Evolutionary conservation across 345 rosid genomes (phyloP).

Genomic region (Sisymbrium altissimum): DNA sequence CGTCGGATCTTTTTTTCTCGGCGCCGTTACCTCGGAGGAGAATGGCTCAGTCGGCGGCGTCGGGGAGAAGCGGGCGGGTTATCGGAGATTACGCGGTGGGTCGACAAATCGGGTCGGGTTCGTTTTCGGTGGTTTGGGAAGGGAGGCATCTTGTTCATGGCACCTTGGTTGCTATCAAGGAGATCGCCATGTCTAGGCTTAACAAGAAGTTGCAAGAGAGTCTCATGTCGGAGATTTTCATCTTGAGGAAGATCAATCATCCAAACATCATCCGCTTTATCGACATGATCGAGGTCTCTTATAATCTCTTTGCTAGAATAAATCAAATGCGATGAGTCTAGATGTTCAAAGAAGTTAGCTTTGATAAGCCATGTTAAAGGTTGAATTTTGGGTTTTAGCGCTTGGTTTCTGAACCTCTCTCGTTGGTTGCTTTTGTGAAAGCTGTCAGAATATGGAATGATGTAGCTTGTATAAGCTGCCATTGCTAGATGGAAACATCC

Average conservation of each 20-base stretch:
- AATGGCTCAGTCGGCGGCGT: conserved; percentile 62
- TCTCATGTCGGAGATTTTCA: conserved; percentile 87
- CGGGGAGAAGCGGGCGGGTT: conserved; percentile 51
- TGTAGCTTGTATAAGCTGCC: conserved; percentile 7
- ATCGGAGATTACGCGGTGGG: conserved; percentile 85
- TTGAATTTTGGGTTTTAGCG: not conserved
- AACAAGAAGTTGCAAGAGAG: conserved; percentile 87
- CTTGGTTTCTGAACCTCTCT: not conserved
- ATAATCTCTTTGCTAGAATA: not conserved
- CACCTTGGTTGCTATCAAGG: conserved; percentile 94
- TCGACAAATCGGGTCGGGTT: conserved; percentile 90
- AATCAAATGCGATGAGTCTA: not conserved
- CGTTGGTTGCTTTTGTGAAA: not conserved
- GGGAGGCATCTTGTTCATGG: conserved; percentile 90
- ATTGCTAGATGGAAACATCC: conserved; percentile 8
- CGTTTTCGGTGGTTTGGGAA: conserved; percentile 93
- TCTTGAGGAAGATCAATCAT: conserved; percentile 68
- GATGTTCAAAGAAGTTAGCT: not conserved
- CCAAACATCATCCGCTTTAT: conserved; percentile 85
- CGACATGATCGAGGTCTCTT: conserved; percentile 84
- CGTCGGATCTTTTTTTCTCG: conserved; percentile 1
- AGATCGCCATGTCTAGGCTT: conserved; percentile 67
- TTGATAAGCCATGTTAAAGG: not conserved
- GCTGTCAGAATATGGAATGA: not conserved
- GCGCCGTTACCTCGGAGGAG: conserved; percentile 5